phyloP scores from a whole-genome alignment of 441 rosid genomes.

The Mallotus repandus region DNA sequence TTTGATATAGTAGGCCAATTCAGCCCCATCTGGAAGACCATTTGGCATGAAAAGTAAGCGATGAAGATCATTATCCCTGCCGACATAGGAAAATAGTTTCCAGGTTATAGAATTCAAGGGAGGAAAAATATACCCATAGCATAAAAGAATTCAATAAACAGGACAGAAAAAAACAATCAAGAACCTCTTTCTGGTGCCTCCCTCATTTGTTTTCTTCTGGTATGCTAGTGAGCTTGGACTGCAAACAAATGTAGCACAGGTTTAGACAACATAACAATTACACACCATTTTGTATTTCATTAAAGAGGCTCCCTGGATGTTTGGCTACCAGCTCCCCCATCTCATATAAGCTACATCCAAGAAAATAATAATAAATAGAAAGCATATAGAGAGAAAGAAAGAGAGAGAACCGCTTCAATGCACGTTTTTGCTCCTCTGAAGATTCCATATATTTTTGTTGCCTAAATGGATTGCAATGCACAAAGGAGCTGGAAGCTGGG shows the following conservation, averaged over 20 bases:
- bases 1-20: constrained; percentile 74
- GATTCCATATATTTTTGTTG: constrained; percentile 33
- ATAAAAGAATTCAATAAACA: constrained; percentile 14
- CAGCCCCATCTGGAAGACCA: constrained; percentile 93
- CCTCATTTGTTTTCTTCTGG: constrained; percentile 64
- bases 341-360: background rate
- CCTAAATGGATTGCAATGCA: constrained; percentile 31
- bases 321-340: background rate
- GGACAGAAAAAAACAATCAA: constrained; percentile 9
- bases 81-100: constrained; percentile 13
- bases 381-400: constrained; percentile 9
- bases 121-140: constrained; percentile 1
- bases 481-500: constrained; percentile 35
- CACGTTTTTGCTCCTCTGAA: constrained; percentile 37
- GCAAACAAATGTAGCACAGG: constrained; percentile 23
- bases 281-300: background rate
- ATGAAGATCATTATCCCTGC: constrained; percentile 93
- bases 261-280: constrained; percentile 17
- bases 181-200: constrained; percentile 72
- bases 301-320: background rate
- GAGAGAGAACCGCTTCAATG: constrained; percentile 53
- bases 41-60: constrained; percentile 81
- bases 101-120: constrained; percentile 9
- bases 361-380: background rate
- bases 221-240: constrained; percentile 49